These are phyloP conservation scores for Colletotrichum sublineola DNA, from an alignment of 2,329 filamentous ascomycete genomes.

Conservation along the genomic window DNA sequence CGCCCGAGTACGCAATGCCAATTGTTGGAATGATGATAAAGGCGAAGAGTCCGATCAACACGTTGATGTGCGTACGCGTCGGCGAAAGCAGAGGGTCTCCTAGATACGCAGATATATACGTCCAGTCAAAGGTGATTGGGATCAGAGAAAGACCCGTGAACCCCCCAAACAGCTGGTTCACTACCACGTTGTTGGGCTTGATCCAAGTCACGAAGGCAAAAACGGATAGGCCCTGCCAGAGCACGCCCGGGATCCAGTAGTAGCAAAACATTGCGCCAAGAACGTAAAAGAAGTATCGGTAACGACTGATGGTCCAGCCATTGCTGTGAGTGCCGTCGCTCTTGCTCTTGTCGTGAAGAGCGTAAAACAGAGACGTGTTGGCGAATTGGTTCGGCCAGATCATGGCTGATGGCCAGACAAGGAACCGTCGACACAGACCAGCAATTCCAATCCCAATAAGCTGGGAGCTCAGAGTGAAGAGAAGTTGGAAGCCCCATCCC, in stretches of 20 bases:
- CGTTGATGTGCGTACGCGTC: constrained; percentile 35
- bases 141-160: constrained; percentile 71
- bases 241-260: constrained; percentile 67
- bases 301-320: constrained; percentile 57
- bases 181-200: constrained; percentile 67
- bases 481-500: constrained; percentile 68
- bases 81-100: constrained; percentile 48
- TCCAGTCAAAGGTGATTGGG: constrained; percentile 70
- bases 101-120: constrained; percentile 58
- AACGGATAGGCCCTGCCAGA: constrained; percentile 63
- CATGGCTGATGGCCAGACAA: constrained; percentile 72
- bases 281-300: constrained; percentile 55
- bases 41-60: constrained; percentile 26
- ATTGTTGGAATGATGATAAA: constrained; percentile 51
- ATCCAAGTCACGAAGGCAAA: constrained; percentile 72
- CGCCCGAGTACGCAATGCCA: constrained; percentile 60
- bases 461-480: constrained; percentile 70
- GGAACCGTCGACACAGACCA: constrained; percentile 67
- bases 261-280: constrained; percentile 59
- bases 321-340: constrained; percentile 56
- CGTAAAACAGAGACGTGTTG: constrained; percentile 62
- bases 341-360: constrained; percentile 57
- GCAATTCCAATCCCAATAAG: constrained; percentile 73
- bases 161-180: constrained; percentile 74
- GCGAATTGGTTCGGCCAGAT: constrained; percentile 69